Evolutionary conservation across 345 rosid species (phyloP), one percentile per base, ranked within the genome.

Genomic region (Salix koriyanagi): DNA sequence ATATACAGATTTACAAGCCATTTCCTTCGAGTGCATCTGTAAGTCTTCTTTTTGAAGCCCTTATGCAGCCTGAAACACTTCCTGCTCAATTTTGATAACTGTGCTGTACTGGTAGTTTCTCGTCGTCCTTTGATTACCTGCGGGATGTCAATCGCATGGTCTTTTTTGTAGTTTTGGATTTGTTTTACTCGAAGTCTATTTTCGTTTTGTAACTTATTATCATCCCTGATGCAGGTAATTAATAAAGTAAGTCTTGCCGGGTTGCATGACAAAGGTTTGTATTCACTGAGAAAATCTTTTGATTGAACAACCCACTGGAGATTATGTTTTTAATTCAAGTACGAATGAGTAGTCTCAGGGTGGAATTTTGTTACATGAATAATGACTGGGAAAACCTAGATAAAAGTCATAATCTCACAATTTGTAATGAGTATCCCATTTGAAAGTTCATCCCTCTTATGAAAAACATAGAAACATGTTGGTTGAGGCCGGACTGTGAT

Each of bases 241-340:
- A 90, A 85, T 83, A 89, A 91, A 85, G 80, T 88, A 65, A 80
- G 83, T 80, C 72, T 95, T n/a, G 97, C 90, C 18, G 96, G 97
- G 68, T 71, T 93, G 83, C 99, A 93, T 80, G 98, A 96, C 83
- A 96, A 96, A 91, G 99, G 98, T 91, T 42, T 72, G 86, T 79
- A 69, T 36, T 64, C 36, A 6, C 48, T 37, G 2, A 19, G 62
- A 48, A 69, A 42, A 30, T 61, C 58, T 73, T 21, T 66, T 9
- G 2, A 19, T 26, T 67, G 21, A 25, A 60, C 42, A 44, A 39
- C 39, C 72, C 64, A 23, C 5, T 25, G 44, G 30, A 46, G 16
- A 46, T 46, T 14, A 46, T 46, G 16, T 13, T 46, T 46, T 46
- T 13, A 13, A 12, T 14, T 46, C 50, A 13, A 41, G 34, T 46